phyloP scores from a whole-genome alignment of 2,329 filamentous ascomycete genomes.

The Xenosphaeropsis pyriputrescens region DNA sequence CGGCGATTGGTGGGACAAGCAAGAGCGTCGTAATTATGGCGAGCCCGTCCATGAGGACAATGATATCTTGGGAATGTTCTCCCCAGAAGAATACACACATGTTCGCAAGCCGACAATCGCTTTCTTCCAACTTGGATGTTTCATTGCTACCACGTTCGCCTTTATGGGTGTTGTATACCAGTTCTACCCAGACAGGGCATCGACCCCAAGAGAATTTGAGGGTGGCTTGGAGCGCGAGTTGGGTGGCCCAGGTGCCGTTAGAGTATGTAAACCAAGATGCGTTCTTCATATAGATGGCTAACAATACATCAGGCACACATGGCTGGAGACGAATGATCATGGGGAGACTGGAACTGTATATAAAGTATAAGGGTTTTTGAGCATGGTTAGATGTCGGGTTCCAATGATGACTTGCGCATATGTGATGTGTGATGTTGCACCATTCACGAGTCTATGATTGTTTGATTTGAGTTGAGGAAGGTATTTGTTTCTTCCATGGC shows the following conservation, averaged over 20 bases:
- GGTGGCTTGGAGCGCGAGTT: constrained; percentile 61
- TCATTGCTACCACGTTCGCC: constrained; percentile 46
- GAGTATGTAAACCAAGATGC: constrained; percentile 32
- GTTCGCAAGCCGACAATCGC: constrained; percentile 51
- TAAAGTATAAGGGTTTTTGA: constrained; percentile 1
- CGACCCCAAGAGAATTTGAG: constrained; percentile 56
- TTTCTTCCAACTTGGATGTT: constrained; percentile 50
- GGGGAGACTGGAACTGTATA: constrained; percentile 2
- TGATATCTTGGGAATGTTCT: constrained; percentile 82
- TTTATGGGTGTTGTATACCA: constrained; percentile 53
- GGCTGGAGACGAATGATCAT: constrained; percentile 3
- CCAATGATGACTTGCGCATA: no score
- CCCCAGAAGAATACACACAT: constrained; percentile 81
- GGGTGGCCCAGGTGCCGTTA: constrained; percentile 50
- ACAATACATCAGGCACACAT: constrained; percentile 30
- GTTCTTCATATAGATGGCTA: constrained; percentile 8
- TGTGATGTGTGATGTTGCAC: no score
- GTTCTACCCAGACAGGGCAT: constrained; percentile 58
- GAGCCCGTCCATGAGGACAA: constrained; percentile 96
- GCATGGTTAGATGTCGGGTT: no score
- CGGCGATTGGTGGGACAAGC: constrained; percentile 91
- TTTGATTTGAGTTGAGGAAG: no score
- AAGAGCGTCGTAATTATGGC: constrained; percentile 92
- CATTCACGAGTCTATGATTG: no score
- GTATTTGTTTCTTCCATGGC: no score